Conservation (phyloP, 2,329 filamentous ascomycete genomes). For the Domatiomyces catenatus region DNA sequence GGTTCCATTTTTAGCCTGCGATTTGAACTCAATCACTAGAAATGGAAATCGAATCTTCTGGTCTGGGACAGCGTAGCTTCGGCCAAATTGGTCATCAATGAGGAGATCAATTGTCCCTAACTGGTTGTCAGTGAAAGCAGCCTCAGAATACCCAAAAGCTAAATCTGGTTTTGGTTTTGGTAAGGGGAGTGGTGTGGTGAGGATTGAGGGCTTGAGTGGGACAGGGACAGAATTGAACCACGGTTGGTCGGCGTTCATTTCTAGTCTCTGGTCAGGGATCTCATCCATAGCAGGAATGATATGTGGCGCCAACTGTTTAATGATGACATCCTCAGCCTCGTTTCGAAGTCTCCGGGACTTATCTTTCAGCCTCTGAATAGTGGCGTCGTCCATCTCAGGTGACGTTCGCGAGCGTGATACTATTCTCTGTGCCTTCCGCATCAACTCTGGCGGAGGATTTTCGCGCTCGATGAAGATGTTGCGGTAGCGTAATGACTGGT, state of each 20-base stretch:
- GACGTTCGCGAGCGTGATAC: slow-evolving; percentile 3
- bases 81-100: slow-evolving; percentile 5
- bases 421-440: slow-evolving; percentile 1
- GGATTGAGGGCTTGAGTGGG: slow-evolving; percentile 1
- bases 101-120: slow-evolving; percentile 6
- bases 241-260: slow-evolving; percentile 1
- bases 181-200: slow-evolving; percentile 4
- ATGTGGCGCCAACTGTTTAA: slow-evolving; percentile 1
- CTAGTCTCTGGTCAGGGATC: slow-evolving; percentile 5
- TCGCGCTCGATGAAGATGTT: slow-evolving; percentile 4
- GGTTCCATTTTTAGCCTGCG: slow-evolving; percentile 7
- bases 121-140: slow-evolving; percentile 7
- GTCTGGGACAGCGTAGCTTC: slow-evolving; percentile 8
- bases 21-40: slow-evolving; percentile 8
- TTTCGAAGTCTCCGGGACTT: slow-evolving; percentile 1
- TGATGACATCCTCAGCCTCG: slow-evolving; percentile 1
- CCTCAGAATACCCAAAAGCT: slow-evolving; percentile 10
- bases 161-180: slow-evolving; percentile 7
- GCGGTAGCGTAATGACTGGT: slow-evolving; percentile 1
- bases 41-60: slow-evolving; percentile 9
- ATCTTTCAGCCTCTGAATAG: background rate
- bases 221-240: slow-evolving; percentile 10
- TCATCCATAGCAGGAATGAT: slow-evolving; percentile 5
- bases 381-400: slow-evolving; percentile 6
- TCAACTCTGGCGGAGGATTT: slow-evolving; percentile 2